Conservation (phyloP, 495 filamentous ascomycete genomes). For the Annulohypoxylon maeteangense region DNA sequence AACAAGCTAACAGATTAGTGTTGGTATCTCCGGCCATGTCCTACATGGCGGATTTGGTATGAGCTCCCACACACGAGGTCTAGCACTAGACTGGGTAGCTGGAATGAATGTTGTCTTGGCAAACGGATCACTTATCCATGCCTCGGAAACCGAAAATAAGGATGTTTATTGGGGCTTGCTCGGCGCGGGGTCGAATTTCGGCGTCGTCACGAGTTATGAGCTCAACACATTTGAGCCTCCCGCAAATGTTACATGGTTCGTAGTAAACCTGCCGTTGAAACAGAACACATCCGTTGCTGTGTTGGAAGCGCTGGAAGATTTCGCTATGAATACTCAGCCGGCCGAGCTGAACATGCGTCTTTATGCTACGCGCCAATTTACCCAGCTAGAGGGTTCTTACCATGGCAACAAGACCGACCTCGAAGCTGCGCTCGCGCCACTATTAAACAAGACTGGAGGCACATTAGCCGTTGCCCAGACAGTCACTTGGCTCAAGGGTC, state of each 20-base stretch:
- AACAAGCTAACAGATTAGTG: slow-evolving; percentile 44
- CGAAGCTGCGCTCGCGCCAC: slow-evolving; percentile 50
- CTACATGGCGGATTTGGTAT: slow-evolving; percentile 60
- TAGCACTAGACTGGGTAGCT: slow-evolving; percentile 58
- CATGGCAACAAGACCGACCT: slow-evolving; percentile 51
- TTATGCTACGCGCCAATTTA: slow-evolving; percentile 52
- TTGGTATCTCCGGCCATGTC: slow-evolving; percentile 56
- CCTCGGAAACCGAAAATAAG: slow-evolving; percentile 54
- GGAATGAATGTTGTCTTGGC: slow-evolving; percentile 57
- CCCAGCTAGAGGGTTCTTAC: slow-evolving; percentile 56
- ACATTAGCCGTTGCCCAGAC: slow-evolving; percentile 50
- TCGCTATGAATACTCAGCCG: slow-evolving; percentile 51
- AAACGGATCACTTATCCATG: slow-evolving; percentile 52
- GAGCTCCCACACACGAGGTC: slow-evolving; percentile 57
- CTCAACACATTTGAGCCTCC: slow-evolving; percentile 60
- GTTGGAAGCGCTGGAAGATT: slow-evolving; percentile 54
- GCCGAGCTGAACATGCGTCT: slow-evolving; percentile 58
- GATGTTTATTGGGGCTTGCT: slow-evolving; percentile 59
- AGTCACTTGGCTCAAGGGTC: slow-evolving; percentile 55
- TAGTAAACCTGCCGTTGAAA: slow-evolving; percentile 52
- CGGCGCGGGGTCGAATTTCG: slow-evolving; percentile 57
- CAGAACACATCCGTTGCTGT: slow-evolving; percentile 48
- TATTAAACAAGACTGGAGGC: slow-evolving; percentile 50
- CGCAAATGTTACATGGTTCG: slow-evolving; percentile 52
- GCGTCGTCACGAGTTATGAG: slow-evolving; percentile 53